phyloP scores from a whole-genome alignment of 73 alveolate genomes.

The Paramecium pentaurelia region DNA sequence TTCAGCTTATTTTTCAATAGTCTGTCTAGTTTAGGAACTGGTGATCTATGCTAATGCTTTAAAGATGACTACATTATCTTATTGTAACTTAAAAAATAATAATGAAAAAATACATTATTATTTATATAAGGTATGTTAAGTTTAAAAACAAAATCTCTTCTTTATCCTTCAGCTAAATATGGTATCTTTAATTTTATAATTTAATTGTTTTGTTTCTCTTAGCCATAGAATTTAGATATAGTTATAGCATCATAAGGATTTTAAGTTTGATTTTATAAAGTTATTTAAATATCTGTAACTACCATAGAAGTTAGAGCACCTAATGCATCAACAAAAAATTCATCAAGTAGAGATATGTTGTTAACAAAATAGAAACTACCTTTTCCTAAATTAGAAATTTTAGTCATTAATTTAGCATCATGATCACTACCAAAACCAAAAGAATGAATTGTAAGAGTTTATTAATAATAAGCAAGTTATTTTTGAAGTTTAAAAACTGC shows the following conservation, averaged over 20 bases:
- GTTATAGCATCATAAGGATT: not conserved
- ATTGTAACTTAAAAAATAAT: not conserved
- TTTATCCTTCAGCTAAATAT: conserved; percentile 25
- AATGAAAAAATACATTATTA: not conserved
- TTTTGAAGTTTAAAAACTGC: not conserved
- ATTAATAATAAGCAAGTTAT: conserved; percentile 30
- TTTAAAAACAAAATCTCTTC: conserved; percentile 30
- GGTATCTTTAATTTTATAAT: not conserved
- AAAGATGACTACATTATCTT: not conserved
- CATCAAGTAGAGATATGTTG: conserved; percentile 32
- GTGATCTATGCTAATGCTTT: not conserved
- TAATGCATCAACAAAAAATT: conserved; percentile 57
- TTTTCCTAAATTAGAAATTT: conserved; percentile 68
- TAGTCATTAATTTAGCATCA: conserved; percentile 73
- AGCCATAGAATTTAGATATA: conserved; percentile 16
- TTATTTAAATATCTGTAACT: conserved; percentile 27
- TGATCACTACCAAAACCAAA: conserved; percentile 86
- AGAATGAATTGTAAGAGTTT: conserved; percentile 75
- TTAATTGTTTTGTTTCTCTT: not conserved
- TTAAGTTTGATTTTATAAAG: not conserved
- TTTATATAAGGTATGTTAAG: not conserved
- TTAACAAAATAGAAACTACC: conserved; percentile 78
- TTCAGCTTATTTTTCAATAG: not conserved
- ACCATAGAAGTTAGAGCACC: conserved; percentile 61
- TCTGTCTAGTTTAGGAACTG: not conserved